These are phyloP conservation scores for Celoporthe dispersa DNA, from an alignment of 2,329 filamentous ascomycete species.

Conservation along the genomic window DNA sequence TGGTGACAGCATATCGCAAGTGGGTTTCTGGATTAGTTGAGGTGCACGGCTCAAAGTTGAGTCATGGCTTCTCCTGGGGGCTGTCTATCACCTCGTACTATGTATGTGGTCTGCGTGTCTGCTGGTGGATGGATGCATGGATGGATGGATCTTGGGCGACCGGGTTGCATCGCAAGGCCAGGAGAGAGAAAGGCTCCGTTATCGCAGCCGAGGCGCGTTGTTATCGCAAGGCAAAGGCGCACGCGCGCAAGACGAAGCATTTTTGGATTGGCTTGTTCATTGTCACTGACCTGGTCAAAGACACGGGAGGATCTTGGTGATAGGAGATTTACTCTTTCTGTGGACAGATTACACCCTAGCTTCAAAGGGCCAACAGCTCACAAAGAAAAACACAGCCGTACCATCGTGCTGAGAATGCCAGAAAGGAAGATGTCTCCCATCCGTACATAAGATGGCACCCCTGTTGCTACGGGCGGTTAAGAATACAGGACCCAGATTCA, in stretches of 20 bases:
- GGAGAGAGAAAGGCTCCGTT: slow-evolving; percentile 19
- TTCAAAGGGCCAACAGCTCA: not conserved
- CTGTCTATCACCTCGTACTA: not conserved
- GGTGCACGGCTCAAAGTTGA: not conserved
- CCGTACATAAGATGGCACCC: no score
- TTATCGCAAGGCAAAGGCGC: not conserved
- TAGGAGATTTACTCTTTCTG: not conserved
- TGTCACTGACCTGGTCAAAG: not conserved
- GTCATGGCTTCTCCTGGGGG: not conserved
- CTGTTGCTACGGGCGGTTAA: not conserved
- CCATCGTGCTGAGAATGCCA: not conserved
- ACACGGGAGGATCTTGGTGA: not conserved
- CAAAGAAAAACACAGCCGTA: not conserved
- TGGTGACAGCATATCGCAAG: slow-evolving; percentile 3
- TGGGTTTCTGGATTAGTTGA: not conserved
- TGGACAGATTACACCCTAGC: not conserved
- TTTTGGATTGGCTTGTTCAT: not conserved
- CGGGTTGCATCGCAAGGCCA: slow-evolving; percentile 8
- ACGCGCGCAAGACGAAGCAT: not conserved
- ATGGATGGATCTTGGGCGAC: not conserved
- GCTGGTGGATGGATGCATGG: not conserved
- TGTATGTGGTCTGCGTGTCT: not conserved
- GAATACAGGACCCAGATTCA: no score
- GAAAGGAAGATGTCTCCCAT: not conserved
- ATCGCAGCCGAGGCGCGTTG: slow-evolving; percentile 17